Base-by-base conservation (phyloP, 768 basidiomycete genomes). In the Phallus indusiatus region DNA sequence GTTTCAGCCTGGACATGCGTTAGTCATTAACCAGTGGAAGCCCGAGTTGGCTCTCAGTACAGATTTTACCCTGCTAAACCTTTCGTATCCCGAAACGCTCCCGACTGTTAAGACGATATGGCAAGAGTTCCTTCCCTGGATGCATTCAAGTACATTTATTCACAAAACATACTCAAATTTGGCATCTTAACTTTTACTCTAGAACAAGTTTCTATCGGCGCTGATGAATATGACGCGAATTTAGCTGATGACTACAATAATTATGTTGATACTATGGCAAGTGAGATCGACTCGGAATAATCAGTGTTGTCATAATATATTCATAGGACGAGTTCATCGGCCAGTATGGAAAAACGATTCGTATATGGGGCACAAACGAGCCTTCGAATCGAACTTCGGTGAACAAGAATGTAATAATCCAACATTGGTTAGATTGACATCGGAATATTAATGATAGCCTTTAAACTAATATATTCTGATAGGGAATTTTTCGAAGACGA, bases 11-110 rank as follows among this genome's bases (percentile, higher is more conserved):
- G 77, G 71, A 0, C 77, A 79, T 62, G 73, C 76, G 7, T 68
- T 78, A 24, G 72, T 70, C 5, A 73, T 78, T 56, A 72, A 73
- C 18, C 74, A 78, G 57, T 78, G 76, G 77, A 76, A 71, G 48
- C 76, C 76, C 9, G 68, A 76, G 61, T 64, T 78, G 12, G 72
- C 72, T 64, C 61, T 72, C 14, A 66, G 69, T 12, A 68, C 67
- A 11, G 65, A 68, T 20, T 73, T 73, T 1, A 73, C 75, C 55
- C 60, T 69, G 16, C 67, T 77, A 24, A 74, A 77, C 55, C 64
- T 76, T 34, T 72, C 71, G 18, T 66, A 73, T 50, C 75, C 75
- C 1, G 75, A 74, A 21, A 74, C 75, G 0, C 71, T 76, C 37
- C 75, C 75, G 10, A 74, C 73, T 0, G 67, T 78, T 47, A 71